A percentile compares a stretch with the other conserved stretches of the same genome.
These are phyloP conservation scores for Paecilomyces variotii DNA, from an alignment of 2,329 filamentous ascomycete genomes.

Conservation along the genomic window DNA sequence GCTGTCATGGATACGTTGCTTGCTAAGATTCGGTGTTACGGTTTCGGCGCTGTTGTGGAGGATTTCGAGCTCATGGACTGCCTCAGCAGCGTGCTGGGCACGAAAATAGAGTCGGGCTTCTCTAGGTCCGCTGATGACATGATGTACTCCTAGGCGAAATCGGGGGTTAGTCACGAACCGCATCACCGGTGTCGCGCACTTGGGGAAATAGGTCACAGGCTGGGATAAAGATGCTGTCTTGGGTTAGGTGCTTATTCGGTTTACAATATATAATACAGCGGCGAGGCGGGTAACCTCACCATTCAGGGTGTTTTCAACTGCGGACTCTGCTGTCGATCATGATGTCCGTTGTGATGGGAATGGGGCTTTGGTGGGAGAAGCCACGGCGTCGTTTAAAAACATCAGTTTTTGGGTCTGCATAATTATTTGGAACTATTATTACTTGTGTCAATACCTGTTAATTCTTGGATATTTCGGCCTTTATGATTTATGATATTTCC, in stretches of 20 bases:
- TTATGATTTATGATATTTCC: not conserved
- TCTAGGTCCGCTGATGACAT: slow-evolving; percentile 21
- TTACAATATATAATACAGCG: not conserved
- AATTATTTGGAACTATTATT: not conserved
- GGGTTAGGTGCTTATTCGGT: not conserved
- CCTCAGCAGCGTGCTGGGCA: slow-evolving; percentile 58
- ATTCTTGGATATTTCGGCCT: not conserved
- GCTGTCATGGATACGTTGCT: slow-evolving; percentile 65
- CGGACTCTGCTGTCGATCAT: not conserved
- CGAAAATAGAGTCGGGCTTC: slow-evolving; percentile 23
- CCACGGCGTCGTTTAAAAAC: not conserved
- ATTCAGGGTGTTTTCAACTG: not conserved
- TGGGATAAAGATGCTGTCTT: not conserved
- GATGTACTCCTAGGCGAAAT: slow-evolving; percentile 20
- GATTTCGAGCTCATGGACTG: slow-evolving; percentile 64
- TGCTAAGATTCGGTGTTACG: slow-evolving; percentile 83
- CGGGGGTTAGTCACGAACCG: not conserved
- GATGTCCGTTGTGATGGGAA: not conserved
- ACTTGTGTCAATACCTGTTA: not conserved
- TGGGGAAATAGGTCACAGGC: not conserved
- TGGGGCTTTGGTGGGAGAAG: not conserved
- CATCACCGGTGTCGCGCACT: not conserved
- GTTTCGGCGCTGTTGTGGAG: slow-evolving; percentile 64
- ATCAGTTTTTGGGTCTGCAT: not conserved
- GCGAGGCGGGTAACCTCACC: not conserved